These are phyloP conservation scores for Cercospora canescens DNA, from an alignment of 2,329 filamentous ascomycete species.

Conservation along the genomic window DNA sequence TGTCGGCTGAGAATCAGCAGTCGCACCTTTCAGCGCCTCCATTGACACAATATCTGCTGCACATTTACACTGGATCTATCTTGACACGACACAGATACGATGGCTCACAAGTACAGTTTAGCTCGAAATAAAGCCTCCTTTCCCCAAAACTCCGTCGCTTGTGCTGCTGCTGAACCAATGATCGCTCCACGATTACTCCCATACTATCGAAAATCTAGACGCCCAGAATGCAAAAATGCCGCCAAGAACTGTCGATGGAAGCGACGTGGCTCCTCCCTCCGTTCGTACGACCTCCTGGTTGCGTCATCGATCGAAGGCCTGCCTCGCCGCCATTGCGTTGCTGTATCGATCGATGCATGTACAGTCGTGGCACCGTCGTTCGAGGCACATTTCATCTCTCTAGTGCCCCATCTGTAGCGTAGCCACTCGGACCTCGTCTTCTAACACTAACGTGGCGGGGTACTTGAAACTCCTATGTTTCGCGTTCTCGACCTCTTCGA, in stretches of 20 bases:
- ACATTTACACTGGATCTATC: slow-evolving; percentile 6
- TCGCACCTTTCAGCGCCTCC: slow-evolving; percentile 2
- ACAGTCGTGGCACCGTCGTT: not conserved
- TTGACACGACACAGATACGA: not conserved
- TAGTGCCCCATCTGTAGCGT: slow-evolving; percentile 4
- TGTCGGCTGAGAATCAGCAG: not conserved
- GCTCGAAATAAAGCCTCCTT: not conserved
- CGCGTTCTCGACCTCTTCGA: slow-evolving; percentile 68
- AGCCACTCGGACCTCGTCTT: not conserved
- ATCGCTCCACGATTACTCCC: slow-evolving; percentile 7
- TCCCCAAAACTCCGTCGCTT: slow-evolving; percentile 9
- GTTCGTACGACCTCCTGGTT: not conserved
- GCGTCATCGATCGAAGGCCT: not conserved
- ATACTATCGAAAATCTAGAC: not conserved
- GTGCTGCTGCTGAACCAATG: slow-evolving; percentile 11
- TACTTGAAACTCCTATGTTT: slow-evolving; percentile 23
- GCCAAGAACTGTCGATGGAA: not conserved
- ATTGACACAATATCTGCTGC: slow-evolving; percentile 3
- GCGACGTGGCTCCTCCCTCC: not conserved
- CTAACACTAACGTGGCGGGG: slow-evolving; percentile 18
- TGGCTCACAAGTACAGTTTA: slow-evolving; percentile 10
- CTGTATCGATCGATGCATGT: not conserved
- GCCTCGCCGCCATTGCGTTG: not conserved
- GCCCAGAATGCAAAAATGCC: slow-evolving; percentile 7
- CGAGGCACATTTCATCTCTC: not conserved